phyloP scores from a whole-genome alignment of 441 rosid species.

The Mallotus japonicus region DNA sequence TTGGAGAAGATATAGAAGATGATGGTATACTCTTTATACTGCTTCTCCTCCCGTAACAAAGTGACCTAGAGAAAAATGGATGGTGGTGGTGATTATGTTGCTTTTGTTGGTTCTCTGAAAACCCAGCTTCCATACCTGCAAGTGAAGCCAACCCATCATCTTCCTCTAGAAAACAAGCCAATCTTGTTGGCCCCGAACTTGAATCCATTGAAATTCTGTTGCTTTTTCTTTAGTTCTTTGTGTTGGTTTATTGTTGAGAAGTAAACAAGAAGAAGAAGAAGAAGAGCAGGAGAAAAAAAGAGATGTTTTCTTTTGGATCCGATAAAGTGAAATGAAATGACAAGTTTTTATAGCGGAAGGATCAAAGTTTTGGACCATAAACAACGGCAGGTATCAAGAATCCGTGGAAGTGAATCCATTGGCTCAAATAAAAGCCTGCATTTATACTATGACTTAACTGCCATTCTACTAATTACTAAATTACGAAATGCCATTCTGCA shows the following conservation, averaged over 20 bases:
- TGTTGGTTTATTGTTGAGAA: neutral
- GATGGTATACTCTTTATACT: constrained; percentile 31
- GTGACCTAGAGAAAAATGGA: constrained; percentile 33
- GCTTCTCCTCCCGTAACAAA: constrained; percentile 33
- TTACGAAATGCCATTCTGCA: neutral
- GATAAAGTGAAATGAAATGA: constrained; percentile 8
- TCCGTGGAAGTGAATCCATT: constrained; percentile 50
- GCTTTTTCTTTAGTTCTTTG: neutral
- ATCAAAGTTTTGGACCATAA: constrained; percentile 15
- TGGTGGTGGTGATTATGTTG: neutral
- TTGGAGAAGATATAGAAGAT: constrained; percentile 29
- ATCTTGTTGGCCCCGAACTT: constrained; percentile 24
- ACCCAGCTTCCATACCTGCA: constrained; percentile 52
- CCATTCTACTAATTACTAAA: neutral
- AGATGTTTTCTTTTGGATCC: neutral
- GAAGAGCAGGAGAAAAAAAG: neutral
- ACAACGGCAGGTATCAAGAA: constrained; percentile 40
- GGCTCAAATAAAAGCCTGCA: constrained; percentile 30
- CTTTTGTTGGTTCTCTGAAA: constrained; percentile 31
- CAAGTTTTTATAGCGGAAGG: constrained; percentile 11
- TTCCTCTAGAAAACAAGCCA: constrained; percentile 42
- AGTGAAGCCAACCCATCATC: constrained; percentile 60
- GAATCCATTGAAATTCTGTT: constrained; percentile 19
- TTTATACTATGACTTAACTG: neutral
- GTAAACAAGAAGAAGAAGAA: neutral